Evolutionary conservation across 495 filamentous ascomycete genomes (phyloP).

Genomic region (Penicillium waksmanii): DNA sequence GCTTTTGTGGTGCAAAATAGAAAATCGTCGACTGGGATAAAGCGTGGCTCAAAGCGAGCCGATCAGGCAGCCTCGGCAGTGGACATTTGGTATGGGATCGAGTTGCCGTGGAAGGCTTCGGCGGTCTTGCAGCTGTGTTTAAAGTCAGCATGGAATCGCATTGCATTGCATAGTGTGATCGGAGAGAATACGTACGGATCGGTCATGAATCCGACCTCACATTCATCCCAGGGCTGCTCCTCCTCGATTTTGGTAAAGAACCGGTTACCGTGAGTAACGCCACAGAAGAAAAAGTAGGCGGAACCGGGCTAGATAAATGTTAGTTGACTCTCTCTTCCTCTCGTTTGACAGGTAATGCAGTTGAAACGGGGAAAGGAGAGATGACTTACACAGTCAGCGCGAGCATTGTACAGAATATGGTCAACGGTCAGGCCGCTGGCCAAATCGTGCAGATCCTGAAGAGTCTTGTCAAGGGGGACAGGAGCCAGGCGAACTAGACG

Average conservation of each 20-base stretch:
- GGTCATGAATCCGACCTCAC: not conserved
- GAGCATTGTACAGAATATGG: slow-evolving; percentile 1
- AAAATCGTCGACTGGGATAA: not conserved
- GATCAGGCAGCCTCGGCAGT: not conserved
- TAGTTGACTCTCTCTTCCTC: slow-evolving; percentile 8
- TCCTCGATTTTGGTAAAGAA: not conserved
- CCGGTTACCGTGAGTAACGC: slow-evolving; percentile 44
- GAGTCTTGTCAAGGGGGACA: slow-evolving; percentile 1
- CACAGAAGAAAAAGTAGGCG: slow-evolving; percentile 47
- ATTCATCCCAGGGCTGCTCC: slow-evolving; percentile 23
- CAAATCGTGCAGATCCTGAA: not conserved
- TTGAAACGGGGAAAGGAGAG: not conserved
- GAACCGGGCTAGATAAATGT: slow-evolving; percentile 14
- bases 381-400: slow-evolving; percentile 1
- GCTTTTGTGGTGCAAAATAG: not conserved
- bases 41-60: not conserved
- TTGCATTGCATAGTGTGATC: not conserved
- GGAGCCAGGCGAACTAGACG: not conserved
- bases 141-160: not conserved
- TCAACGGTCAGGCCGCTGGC: slow-evolving; percentile 6
- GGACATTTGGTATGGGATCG: slow-evolving; percentile 6
- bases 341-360: not conserved
- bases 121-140: slow-evolving; percentile 42
- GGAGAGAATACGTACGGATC: not conserved
- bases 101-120: slow-evolving; percentile 36